Evolutionary conservation across 2,329 filamentous ascomycete genomes (phyloP).

Genomic region (Epicoccum nigrum): DNA sequence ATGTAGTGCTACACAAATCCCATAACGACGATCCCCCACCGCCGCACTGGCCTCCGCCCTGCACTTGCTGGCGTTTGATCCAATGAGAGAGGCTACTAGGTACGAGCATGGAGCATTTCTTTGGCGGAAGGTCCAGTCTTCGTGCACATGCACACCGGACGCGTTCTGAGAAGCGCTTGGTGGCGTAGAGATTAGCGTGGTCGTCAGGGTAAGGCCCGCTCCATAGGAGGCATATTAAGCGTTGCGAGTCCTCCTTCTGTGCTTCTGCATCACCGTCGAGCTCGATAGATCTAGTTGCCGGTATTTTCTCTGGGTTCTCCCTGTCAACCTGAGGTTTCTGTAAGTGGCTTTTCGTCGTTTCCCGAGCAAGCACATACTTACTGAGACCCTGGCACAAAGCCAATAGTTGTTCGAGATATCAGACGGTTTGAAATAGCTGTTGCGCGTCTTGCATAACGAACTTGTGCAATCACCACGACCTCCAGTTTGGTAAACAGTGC

Average conservation of each 20-base stretch:
- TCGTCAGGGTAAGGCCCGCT: conserved; percentile 21
- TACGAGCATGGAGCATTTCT: conserved; percentile 28
- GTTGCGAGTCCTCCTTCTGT: neutral
- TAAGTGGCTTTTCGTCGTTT: conserved; percentile 5
- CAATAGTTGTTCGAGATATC: conserved; percentile 21
- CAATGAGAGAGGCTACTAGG: conserved; percentile 25
- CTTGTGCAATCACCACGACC: conserved; percentile 28
- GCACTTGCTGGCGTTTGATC: conserved; percentile 29
- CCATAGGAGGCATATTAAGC: conserved; percentile 24
- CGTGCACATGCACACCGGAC: conserved; percentile 39
- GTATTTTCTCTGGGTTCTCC: neutral
- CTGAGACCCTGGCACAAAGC: neutral
- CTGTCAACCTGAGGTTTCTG: neutral
- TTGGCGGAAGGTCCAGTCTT: conserved; percentile 32
- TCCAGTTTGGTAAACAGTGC: conserved; percentile 32
- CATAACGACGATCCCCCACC: conserved; percentile 40
- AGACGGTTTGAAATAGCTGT: conserved; percentile 27
- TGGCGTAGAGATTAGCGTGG: conserved; percentile 35
- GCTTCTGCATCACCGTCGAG: neutral
- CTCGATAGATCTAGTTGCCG: neutral
- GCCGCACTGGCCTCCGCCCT: conserved; percentile 29
- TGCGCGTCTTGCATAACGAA: conserved; percentile 30
- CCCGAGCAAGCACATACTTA: conserved; percentile 5
- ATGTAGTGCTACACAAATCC: conserved; percentile 41
- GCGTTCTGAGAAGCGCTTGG: conserved; percentile 37